Evolutionary conservation across 345 rosid genomes (phyloP), one percentile per base, ranked within the genome.

Genomic region (Citrus reticulata): DNA sequence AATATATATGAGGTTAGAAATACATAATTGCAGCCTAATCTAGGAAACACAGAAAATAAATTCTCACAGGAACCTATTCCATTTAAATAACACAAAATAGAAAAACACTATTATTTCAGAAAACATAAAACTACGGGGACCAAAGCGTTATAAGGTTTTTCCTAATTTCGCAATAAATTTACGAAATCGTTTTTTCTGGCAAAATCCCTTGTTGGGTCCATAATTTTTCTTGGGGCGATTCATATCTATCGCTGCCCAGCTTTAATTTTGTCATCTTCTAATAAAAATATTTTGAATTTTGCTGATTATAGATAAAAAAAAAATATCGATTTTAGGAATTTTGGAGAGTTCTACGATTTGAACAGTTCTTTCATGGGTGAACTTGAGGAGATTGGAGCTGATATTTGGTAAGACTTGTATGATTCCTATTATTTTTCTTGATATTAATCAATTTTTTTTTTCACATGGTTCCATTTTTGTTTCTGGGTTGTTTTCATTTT

Each of bases 331-430:
- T 60, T 5, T 63, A 51, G 85, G 81, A 17, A 74, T 77, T 70
- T 39, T 13, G 66, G 9, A 34, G n/a, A 40, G 67, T 59, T 16
- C 20, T 69, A 27, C 25, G 22, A 37, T 78, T 61, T 73, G 10
- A 60, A 22, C 42, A 6, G 1, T 16, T 81, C 9, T 16, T 74
- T 42, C 78, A 87, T 85, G 91, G 89, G 81, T 72, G 91, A 86
- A 46, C 76, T 83, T 71, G 92, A 87, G 72, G 89, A 85, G 74
- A 83, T 87, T 82, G 92, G 84, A 63, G 82, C 82, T 71, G 92
- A 89, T 80, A 86, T 86, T 70, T 68, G 89, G 92, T 89, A 64
- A 79, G 73, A 70, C 40, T 46, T 13, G 51, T 13, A 3, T 11
- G 17, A 46, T 46, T 68, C 29, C 5, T 39, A 29, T 16, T 1